Evolutionary conservation across 2,329 filamentous ascomycete genomes (phyloP).

Genomic region (Diaporthe ampelina): DNA sequence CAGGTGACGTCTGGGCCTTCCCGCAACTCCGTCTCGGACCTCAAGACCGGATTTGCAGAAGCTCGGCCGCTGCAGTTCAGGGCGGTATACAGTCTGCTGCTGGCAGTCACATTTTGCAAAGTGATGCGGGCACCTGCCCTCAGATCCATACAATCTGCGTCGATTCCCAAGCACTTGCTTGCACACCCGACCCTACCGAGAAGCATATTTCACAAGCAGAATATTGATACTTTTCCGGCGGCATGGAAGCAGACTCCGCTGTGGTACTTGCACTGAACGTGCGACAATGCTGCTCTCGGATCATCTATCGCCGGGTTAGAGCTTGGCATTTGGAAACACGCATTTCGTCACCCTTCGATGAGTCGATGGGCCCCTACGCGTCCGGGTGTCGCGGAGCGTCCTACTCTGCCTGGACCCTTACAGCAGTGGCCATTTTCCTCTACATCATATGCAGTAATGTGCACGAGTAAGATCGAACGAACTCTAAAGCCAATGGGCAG

Average conservation of each 20-base stretch:
- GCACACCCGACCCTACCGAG: neutral
- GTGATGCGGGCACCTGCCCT: neutral
- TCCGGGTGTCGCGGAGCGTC: neutral
- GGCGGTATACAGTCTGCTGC: neutral
- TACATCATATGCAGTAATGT: neutral
- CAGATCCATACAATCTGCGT: neutral
- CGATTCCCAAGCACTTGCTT: neutral
- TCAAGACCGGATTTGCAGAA: neutral
- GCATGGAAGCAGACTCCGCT: neutral
- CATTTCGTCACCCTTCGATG: neutral
- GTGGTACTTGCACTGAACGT: neutral
- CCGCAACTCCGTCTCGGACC: neutral
- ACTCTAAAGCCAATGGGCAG: neutral
- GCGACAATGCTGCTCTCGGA: conserved; percentile 17
- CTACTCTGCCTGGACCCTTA: neutral
- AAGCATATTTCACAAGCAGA: neutral
- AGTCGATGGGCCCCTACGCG: neutral
- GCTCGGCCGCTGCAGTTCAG: neutral
- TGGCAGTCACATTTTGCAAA: neutral
- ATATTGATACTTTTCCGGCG: neutral
- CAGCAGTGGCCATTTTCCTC: neutral
- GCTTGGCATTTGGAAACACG: conserved; percentile 19
- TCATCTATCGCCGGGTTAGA: conserved; percentile 20
- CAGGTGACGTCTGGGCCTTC: conserved; percentile 23
- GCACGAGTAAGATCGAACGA: conserved; percentile 6